A percentile compares a stretch with the other conserved stretches of the same genome.
Evolutionary conservation across 164 flowering plant genomes (phyloP).

Genomic region (Liriodendron chinense): DNA sequence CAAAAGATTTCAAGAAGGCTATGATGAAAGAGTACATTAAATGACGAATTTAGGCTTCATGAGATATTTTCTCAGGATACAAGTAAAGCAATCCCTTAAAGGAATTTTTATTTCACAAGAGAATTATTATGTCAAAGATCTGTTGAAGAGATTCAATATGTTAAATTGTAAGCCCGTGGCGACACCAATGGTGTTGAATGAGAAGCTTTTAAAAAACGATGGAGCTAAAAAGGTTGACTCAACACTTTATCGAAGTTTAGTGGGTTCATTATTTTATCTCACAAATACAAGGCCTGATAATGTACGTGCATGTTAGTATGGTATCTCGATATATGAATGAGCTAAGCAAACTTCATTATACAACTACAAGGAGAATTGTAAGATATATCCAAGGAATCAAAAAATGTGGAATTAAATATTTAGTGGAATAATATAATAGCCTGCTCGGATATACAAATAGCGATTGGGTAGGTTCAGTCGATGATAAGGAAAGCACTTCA

Average conservation of each 20-base stretch:
- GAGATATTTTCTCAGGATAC: neutral
- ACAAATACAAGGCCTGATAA: too few species aligned
- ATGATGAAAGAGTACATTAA: neutral
- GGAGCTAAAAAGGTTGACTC: too few species aligned
- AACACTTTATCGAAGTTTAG: too few species aligned
- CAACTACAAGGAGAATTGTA: neutral
- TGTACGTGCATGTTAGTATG: too few species aligned
- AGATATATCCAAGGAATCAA: neutral
- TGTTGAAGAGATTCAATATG: neutral
- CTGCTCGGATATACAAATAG: conserved; percentile 5
- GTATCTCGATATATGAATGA: too few species aligned
- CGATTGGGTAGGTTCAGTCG: conserved; percentile 4
- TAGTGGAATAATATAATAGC: neutral
- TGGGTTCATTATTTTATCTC: too few species aligned
- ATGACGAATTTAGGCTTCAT: neutral
- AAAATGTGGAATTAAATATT: neutral
- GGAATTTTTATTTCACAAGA: neutral
- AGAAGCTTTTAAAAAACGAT: too few species aligned
- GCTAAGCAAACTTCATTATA: neutral
- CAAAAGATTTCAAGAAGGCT: neutral
- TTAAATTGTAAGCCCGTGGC: too few species aligned
- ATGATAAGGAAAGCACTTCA: too few species aligned
- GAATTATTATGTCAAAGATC: neutral
- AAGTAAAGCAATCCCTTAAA: neutral
- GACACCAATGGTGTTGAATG: too few species aligned